Percentiles rank a stretch among this genome's conserved stretches.
phyloP scores from a whole-genome alignment of 805 yeast genomes.

The Blastobotrys robertii region DNA sequence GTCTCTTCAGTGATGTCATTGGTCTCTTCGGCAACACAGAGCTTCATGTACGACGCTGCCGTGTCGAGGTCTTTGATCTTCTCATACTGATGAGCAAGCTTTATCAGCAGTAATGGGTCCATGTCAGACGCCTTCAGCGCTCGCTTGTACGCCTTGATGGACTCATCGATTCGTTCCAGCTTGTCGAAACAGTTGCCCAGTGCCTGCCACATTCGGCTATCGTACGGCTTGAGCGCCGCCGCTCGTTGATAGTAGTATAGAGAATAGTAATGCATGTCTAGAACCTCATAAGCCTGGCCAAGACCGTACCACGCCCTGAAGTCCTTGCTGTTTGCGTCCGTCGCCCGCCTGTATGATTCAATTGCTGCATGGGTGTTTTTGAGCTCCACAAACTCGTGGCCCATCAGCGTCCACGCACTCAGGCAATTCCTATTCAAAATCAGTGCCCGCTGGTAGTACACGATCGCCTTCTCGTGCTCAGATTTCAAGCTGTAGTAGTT shows the following conservation, averaged over 20 bases:
- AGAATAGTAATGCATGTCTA: conserved; percentile 91
- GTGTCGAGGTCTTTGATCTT: conserved; percentile 41
- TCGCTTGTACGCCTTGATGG: conserved; percentile 72
- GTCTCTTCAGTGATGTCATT: conserved; percentile 67
- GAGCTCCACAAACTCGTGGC: conserved; percentile 94
- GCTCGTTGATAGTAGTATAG: conserved; percentile 88
- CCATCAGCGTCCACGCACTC: conserved; percentile 97
- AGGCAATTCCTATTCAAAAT: conserved; percentile 69
- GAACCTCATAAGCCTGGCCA: conserved; percentile 95
- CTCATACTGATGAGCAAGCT: conserved; percentile 61
- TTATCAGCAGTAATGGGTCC: conserved; percentile 49
- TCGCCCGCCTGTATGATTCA: conserved; percentile 87
- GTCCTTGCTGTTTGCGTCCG: conserved; percentile 79
- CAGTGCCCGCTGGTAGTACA: conserved; percentile 85
- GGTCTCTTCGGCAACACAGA: conserved; percentile 55
- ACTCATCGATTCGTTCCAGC: conserved; percentile 56
- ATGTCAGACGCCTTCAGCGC: conserved; percentile 53
- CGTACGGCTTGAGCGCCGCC: conserved; percentile 77
- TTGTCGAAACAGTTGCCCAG: conserved; percentile 83
- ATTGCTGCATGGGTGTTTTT: conserved; percentile 97
- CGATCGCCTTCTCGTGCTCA: conserved; percentile 90
- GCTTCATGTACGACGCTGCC: conserved; percentile 53
- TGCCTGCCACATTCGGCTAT: conserved; percentile 94
- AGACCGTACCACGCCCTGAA: conserved; percentile 97
- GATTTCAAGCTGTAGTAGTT: conserved; percentile 86